Evolutionary conservation across 345 rosid species (phyloP).

Genomic region (Durio zibethinus): DNA sequence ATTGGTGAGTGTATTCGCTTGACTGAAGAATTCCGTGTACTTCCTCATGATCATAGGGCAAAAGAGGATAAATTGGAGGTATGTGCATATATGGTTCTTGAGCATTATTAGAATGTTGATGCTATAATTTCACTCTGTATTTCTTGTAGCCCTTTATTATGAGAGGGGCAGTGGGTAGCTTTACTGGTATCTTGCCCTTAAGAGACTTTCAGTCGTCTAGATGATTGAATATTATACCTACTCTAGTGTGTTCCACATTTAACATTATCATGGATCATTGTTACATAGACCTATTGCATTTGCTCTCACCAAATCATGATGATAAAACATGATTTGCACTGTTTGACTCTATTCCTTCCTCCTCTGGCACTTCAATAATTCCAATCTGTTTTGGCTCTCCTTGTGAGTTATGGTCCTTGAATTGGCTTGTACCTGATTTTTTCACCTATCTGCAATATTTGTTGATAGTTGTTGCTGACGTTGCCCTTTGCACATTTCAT

Average conservation of each 20-base stretch:
- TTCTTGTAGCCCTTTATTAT: background rate
- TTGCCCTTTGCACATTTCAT: background rate
- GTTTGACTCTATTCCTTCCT: background rate
- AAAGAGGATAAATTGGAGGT: slow-evolving; percentile 56
- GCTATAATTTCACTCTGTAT: background rate
- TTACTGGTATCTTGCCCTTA: background rate
- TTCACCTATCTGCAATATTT: background rate
- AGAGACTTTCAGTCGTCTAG: background rate
- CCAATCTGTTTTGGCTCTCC: background rate
- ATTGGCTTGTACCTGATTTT: background rate
- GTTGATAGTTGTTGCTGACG: background rate
- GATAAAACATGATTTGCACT: background rate
- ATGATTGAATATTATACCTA: background rate
- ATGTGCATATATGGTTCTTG: background rate
- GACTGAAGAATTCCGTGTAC: slow-evolving; percentile 48
- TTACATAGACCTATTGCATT: background rate
- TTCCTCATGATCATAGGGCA: slow-evolving; percentile 45
- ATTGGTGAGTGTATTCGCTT: slow-evolving; percentile 45
- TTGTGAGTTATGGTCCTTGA: background rate
- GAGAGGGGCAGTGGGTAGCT: background rate
- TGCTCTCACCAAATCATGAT: background rate
- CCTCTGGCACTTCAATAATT: background rate
- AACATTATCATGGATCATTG: background rate
- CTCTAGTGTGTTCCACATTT: background rate
- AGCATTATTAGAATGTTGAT: background rate